Evolutionary conservation across 345 rosid genomes (phyloP), one percentile per base, ranked within the genome.

Genomic region (Rhizophora mangle): DNA sequence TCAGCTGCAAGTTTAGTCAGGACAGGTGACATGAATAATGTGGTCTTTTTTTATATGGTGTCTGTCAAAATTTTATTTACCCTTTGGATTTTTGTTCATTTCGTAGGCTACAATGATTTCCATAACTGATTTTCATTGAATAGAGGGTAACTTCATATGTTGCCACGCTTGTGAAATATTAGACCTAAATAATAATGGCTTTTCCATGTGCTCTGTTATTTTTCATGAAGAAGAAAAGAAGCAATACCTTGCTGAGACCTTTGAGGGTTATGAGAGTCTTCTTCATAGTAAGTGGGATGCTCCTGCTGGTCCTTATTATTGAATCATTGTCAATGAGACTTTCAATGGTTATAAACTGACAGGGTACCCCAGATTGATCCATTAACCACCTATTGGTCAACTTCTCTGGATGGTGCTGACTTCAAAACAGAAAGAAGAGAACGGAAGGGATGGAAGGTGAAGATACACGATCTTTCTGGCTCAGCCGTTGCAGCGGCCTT

Each of bases 401-500:
- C 82, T 74, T 75, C 85, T 36, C 72, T 74, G 0, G 87, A 88
- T 56, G 81, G 84, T 63, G 68, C 71, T 0, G 91, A 86, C 65
- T 59, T 87, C 30, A 94, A 87, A 73, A 75, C 76, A 2, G 94
- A 88, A 73, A 82, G 97, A 78, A 86, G 96, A 67, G 98, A 93
- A 77, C 85, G 98, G 63, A 93, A 89, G 77, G 96, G 98, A 61
- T 93, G 98, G 98, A 93, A 91, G 78, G 98, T 93, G 89, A 91
- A 88, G 86, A 91, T 93, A 79, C 98, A 93, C 0, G 96, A 93
- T 79, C 93, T 91, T 74, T 93, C 96, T 57, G 98, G 98, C 69
- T 88, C 98, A 11, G 98, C 94, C 27, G 96, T 93, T 70, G 97
- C 96, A 6, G 97, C 94, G 60, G 94, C 97, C 79, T 93, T 93